Evolutionary conservation across 176 grass and related monocot species (phyloP).

Genomic region (Oryza meyeriana): DNA sequence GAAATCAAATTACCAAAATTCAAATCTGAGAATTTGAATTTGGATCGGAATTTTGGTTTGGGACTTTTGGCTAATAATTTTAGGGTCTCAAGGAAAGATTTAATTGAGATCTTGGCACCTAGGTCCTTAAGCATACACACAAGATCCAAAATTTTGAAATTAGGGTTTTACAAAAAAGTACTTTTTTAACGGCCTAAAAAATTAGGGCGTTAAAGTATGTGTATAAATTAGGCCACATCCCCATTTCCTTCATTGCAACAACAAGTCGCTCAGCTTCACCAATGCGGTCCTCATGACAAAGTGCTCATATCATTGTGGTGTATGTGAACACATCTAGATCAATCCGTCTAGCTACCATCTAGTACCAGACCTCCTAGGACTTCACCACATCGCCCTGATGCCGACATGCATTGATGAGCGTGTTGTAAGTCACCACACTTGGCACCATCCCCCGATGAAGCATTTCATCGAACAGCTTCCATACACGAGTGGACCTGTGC

Average conservation of each 20-base stretch:
- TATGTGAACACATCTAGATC: slow-evolving; percentile 45
- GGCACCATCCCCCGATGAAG: slow-evolving; percentile 37
- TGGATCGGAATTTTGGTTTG: too few relatives aligned
- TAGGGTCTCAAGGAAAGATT: too few relatives aligned
- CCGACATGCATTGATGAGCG: slow-evolving; percentile 49
- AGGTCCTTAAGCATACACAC: too few relatives aligned
- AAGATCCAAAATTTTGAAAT: too few relatives aligned
- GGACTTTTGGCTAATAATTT: too few relatives aligned
- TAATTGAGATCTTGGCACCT: too few relatives aligned
- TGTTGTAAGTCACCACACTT: slow-evolving; percentile 51
- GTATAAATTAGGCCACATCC: slow-evolving; percentile 43
- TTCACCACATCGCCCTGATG: slow-evolving; percentile 26
- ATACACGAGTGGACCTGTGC: slow-evolving; percentile 19
- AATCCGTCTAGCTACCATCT: slow-evolving; percentile 36
- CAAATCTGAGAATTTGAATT: too few relatives aligned
- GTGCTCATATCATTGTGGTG: slow-evolving; percentile 44
- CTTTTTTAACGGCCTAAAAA: too few relatives aligned
- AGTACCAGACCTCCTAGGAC: slow-evolving; percentile 37
- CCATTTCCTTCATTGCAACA: slow-evolving; percentile 36
- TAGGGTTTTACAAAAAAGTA: too few relatives aligned
- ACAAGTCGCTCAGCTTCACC: slow-evolving; percentile 28
- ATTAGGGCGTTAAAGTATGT: too few relatives aligned
- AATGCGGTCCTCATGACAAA: slow-evolving; percentile 43
- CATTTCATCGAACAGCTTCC: slow-evolving; percentile 54
- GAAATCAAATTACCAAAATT: too few relatives aligned